Base-by-base conservation (phyloP, 2,329 filamentous ascomycete genomes). In the Sporothrix luriei region DNA sequence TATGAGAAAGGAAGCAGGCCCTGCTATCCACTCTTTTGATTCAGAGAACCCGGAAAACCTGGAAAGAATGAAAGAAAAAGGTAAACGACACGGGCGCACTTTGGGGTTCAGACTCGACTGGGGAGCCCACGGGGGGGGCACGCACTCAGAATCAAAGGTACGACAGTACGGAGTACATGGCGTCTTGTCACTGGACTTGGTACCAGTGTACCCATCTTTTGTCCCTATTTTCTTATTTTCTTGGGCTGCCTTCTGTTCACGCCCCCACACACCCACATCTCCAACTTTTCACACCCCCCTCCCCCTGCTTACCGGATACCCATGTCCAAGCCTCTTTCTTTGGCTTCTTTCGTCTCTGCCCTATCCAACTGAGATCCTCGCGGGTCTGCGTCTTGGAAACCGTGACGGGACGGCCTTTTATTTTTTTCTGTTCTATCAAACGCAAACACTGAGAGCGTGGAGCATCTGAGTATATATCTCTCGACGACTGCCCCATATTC, bases 401-500 rank as follows among this genome's bases (percentile, higher is more conserved):
- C n/a, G n/a, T n/a, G n/a, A n/a, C n/a, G n/a, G n/a, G n/a, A 59
- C 55, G 26, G 33, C 51, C 49, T 66, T 49, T 38, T 66, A 33
- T 38, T 51, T 65, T 65, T 33, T 64, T 49, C 26, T 51, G 14
- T 49, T 61, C 66, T 65, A 68, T 65, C 51, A 54, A 24, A 14
- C 51, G 21, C 59, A 62, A 61, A 64, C 67, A 26, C 57, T 46
- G 43, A 49, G 19, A 61, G 7, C 59, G 40, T 68, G 54, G 55
- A 68, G 66, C 66, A 61, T 61, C 59, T 68, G 67, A 61, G 57
- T 69, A 69, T 73, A 73, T 73, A 73, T 73, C 71, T 70, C 71
- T 67, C 69, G 65, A 46, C 66, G 65, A 66, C 33, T 59, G 65
- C 69, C 70, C 69, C 69, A 70, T 70, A 52, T 68, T 65, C 33